Evolutionary conservation across 2,329 filamentous ascomycete species (phyloP).

Genomic region (Penicillium glabrum): DNA sequence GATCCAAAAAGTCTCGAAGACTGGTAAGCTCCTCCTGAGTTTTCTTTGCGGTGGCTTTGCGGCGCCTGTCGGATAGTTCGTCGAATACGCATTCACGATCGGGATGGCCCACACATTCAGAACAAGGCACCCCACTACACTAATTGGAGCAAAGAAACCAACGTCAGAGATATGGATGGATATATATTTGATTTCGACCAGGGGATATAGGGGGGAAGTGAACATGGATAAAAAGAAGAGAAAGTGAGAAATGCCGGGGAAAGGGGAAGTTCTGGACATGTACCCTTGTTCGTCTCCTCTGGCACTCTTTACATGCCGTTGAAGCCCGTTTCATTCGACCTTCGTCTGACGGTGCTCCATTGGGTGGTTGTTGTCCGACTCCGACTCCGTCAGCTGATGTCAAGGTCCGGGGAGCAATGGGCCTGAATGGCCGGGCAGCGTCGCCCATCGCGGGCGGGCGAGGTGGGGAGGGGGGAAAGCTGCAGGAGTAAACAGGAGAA

Average conservation of each 20-base stretch:
- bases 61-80: conserved; percentile 36
- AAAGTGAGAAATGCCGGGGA: neutral
- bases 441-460: conserved; percentile 27
- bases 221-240: neutral
- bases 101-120: conserved; percentile 33
- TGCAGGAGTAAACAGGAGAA: neutral
- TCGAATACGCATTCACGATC: conserved; percentile 35
- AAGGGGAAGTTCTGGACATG: neutral
- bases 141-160: conserved; percentile 15
- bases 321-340: conserved; percentile 36
- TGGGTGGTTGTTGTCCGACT: conserved; percentile 14
- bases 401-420: conserved; percentile 32
- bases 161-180: conserved; percentile 6
- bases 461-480: neutral
- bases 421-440: conserved; percentile 28
- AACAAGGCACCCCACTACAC: conserved; percentile 35
- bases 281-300: conserved; percentile 40
- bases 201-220: neutral
- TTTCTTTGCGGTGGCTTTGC: conserved; percentile 32
- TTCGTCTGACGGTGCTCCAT: conserved; percentile 26
- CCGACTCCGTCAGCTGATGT: conserved; percentile 9
- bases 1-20: conserved; percentile 27
- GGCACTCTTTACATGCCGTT: conserved; percentile 39
- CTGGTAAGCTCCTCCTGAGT: conserved; percentile 31
- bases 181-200: neutral